Base-by-base conservation (phyloP, 2,329 filamentous ascomycete genomes). In the Graphium sp. region DNA sequence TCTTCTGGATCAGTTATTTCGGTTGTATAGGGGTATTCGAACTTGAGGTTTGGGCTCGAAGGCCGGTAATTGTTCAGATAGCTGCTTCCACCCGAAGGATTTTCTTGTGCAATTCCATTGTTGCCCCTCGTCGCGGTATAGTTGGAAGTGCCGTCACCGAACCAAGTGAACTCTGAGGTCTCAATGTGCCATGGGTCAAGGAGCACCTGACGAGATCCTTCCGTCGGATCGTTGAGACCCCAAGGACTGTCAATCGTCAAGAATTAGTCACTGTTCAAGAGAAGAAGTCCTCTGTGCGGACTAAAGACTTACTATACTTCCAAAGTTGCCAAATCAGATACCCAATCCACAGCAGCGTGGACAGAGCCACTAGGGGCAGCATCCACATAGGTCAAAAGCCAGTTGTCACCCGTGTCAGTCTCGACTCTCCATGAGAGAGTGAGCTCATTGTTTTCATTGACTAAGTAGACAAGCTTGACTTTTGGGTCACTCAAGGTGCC, bases 371-470 rank as follows among this genome's bases (percentile, higher is more conserved):
- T 56, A 29, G 51, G 52, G 5, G 45, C 42, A 5, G 63, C 62
- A 29, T 71, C 60, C 18, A 71, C 56, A 38, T 72, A 73, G 2
- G 62, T 61, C 23, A 68, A 44, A n/a, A 72, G 54, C 65, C 65
- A 73, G 47, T 70, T 65, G 34, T 60, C 55, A 7, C 52, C 34
- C 22, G 68, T 45, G 32, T 72, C 64, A 3, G 66, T 72, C 53
- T 72, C 66, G 8, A 73, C 50, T 40, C 66, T 52, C 67, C 66
- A 73, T 0, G 61, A 51, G 13, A 71, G 49, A 6, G 52, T 53
- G 5, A 73, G 49, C 2, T 40, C 47, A 26, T 55, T 55, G 22
- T 65, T 55, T 1, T 49, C 41, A 33, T 58, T 61, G 38, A 58
- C 50, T 23, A 69, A 52, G 45, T 72, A 73, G 21, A 66, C 58